Evolutionary conservation across 768 basidiomycete species (phyloP).

Genomic region (Fomitopsis serialis): DNA sequence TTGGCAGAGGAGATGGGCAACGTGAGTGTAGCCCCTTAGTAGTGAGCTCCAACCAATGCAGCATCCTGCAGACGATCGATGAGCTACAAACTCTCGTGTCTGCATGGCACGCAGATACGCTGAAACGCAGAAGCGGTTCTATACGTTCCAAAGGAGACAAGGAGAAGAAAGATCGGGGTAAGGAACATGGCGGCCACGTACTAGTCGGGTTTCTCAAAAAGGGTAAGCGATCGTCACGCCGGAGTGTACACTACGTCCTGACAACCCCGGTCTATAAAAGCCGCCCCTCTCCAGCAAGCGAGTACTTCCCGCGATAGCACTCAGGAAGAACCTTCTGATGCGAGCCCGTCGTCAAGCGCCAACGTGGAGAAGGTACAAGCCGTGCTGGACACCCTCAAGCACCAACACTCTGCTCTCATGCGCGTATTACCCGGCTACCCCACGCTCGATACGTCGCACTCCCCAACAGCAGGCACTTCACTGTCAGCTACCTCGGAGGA

Average conservation of each 20-base stretch:
- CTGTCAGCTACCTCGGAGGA: constrained; percentile 45
- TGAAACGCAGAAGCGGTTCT: constrained; percentile 28
- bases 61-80: constrained; percentile 41
- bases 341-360: constrained; percentile 9
- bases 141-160: constrained; percentile 35
- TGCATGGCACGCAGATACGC: constrained; percentile 34
- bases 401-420: constrained; percentile 49
- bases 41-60: not conserved
- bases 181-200: constrained; percentile 30
- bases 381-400: constrained; percentile 49
- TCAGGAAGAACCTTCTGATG: constrained; percentile 13
- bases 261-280: not conserved
- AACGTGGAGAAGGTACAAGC: constrained; percentile 40
- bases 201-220: constrained; percentile 61
- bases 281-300: constrained; percentile 6
- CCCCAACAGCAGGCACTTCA: constrained; percentile 24
- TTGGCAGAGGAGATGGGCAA: constrained; percentile 63
- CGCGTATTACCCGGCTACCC: constrained; percentile 21
- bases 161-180: constrained; percentile 31
- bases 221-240: constrained; percentile 15
- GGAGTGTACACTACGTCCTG: not conserved
- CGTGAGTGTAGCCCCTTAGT: constrained; percentile 34
- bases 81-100: constrained; percentile 53
- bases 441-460: constrained; percentile 18
- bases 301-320: constrained; percentile 9